Evolutionary conservation across 495 filamentous ascomycete genomes (phyloP), one percentile per base, ranked within the genome.

Genomic region (Chaetomium cochliodes): DNA sequence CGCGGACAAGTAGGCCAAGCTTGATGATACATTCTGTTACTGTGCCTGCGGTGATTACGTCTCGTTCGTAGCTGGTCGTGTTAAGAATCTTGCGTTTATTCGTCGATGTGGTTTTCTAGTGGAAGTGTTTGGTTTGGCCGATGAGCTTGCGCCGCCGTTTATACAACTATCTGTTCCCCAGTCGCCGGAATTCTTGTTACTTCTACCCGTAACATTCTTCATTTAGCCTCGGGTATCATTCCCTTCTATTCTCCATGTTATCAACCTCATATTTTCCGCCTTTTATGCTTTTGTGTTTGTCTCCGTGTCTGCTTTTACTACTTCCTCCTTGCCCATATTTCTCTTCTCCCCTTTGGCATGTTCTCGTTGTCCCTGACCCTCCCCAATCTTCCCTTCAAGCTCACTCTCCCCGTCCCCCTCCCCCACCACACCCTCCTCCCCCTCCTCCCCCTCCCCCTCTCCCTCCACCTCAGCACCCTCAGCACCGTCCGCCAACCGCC

Each of bases 1-100:
- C 75, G 70, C 73, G 77, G 73, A 74, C 74, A 78, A 78, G 76
- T 73, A 78, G 75, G 72, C 72, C 73, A 72, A 80, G 76, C 74
- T 78, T 78, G 74, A 79, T 77, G 73, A 80, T 79, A 80, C 77
- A 80, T 67, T 73, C 65, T 67, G 55, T 66, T 55, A 65, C 53
- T 58, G 62, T 65, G 66, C 69, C 65, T 65, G 58, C 53, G 56
- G 69, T 70, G 65, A 69, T 50, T 65, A 39, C 41, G 46, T 62
- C 28, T 64, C 50, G 37, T 70, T 64, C 63, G 60, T 67, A 68
- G 60, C 63, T 63, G 68, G 57, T 61, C 26, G n/a, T 53, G 16
- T 59, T 41, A 20, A 50, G 46, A 41, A 47, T 63, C 16, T 62
- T 63, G 60, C 55, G 62, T 68, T 67, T 67, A 63, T 18, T 18